Base-by-base conservation (phyloP, 1,139 yeast species). In the Kurtzmaniella quercitrusa region DNA sequence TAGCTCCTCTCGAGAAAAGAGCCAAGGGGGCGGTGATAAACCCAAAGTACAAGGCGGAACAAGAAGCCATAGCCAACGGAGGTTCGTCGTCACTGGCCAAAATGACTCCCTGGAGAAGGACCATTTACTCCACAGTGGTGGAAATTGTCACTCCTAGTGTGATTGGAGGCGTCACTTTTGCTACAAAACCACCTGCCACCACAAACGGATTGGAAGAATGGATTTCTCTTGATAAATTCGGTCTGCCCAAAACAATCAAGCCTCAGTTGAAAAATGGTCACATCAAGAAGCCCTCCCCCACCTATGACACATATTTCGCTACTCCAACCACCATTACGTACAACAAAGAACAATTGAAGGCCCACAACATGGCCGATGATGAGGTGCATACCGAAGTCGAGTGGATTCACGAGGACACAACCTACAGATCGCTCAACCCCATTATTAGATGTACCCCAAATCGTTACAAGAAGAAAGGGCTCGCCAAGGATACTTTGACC, bases 391-490 rank as follows among this genome's bases (percentile, higher is more conserved):
- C 70, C 44, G 88, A 86, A 50, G 81, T 77, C 38, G 56, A 64
- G 38, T 73, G 63, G 55, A 58, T 76, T 17, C 82, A 79, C 3
- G 95, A 87, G 59, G 94, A 86, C 60, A 71, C 75, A 15, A 77
- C 86, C 1, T 84, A 86, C 55, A 82, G 79, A 38, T 65, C 74
- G 18, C 71, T 89, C 57, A 85, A 82, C 55, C 96, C 96, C 0
- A 62, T 89, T 44, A 77, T 87, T 55, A 75, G 96, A 63, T 89
- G 96, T 65, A 85, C 91, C 2, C 96, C 96, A 1, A 85, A 84
- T 43, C 63, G 75, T 40, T 89, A 85, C 59, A 73, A 70, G 56
- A 76, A 75, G 53, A 85, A 81, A 60, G 93, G 93, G 9, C 46
- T 70, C 38, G 82, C 80, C 33, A 79, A 79, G 54, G 77, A 77